Base-by-base conservation (phyloP, 257 asterid genomes). In the Anisodus tanguticus region DNA sequence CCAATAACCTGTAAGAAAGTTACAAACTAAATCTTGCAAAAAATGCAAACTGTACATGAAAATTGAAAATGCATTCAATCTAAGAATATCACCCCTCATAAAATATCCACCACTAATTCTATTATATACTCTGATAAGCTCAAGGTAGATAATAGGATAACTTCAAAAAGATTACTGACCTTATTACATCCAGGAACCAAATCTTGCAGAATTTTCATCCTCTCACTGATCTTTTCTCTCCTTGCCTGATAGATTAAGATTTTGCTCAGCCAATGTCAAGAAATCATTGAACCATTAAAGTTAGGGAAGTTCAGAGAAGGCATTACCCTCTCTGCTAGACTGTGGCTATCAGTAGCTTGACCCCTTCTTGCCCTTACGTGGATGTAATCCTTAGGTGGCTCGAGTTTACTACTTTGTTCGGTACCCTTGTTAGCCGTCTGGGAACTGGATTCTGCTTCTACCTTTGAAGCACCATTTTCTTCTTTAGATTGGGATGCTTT, bases 331-430 rank as follows among this genome's bases (percentile, higher is more conserved):
- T 95, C 99, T 45, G 99, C 98, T 83, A 95, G 83, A 89, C 98
- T 94, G 88, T 94, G 99, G 90, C 99, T 94, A 88, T 95, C 99
- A 12, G 98, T 95, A 39, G 99, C 99, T 89, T 95, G 98, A 35
- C 99, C 99, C 90, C 98, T 90, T 88, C 98, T 92, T 19, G 98
- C 98, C 88, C 98, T 90, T 84, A 95, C 98, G 86, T 95, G 99
- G 88, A 95, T 94, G 86, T 92, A 95, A 85, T 94, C 99, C 85
- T 94, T 95, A 79, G 97, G 94, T 17, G 97, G 97, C 78, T 94
- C 97, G 0, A 91, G 84, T 87, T 88, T 93, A 82, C 85, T 88
- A 80, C 86, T 87, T 85, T 85, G 93, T 79, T 88, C 93, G 7
- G 83, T 84, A n/a, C 87, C 90, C 88, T 92, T 91, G 80, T 76